phyloP scores from a whole-genome alignment of 2,329 filamentous ascomycete species.

The Neonectria sp. region DNA sequence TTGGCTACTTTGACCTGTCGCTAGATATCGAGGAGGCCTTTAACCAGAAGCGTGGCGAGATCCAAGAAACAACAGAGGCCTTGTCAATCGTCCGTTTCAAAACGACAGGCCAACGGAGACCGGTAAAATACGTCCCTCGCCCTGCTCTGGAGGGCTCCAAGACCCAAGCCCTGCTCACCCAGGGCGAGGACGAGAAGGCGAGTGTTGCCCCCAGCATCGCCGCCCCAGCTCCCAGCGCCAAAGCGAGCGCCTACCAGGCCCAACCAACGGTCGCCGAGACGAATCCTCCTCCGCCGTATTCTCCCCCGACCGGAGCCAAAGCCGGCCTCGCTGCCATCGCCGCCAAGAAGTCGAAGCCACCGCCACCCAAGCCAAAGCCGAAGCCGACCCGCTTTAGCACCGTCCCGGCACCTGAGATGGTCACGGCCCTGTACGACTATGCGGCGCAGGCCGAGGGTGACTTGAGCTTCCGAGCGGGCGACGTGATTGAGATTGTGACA shows the following conservation, averaged over 20 bases:
- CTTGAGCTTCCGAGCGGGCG: constrained; percentile 89
- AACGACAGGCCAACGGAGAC: constrained; percentile 80
- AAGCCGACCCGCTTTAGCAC: constrained; percentile 83
- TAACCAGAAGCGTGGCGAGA: constrained; percentile 87
- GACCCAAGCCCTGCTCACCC: constrained; percentile 66
- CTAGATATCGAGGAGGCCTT: constrained; percentile 94
- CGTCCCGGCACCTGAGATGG: constrained; percentile 78
- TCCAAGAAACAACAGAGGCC: constrained; percentile 87
- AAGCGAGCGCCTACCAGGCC: constrained; percentile 53
- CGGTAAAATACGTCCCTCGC: constrained; percentile 72
- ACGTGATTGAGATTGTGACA: constrained; percentile 89
- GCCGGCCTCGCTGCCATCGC: constrained; percentile 63
- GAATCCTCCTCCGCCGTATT: constrained; percentile 81
- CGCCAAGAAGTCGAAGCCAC: constrained; percentile 76
- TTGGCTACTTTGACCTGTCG: constrained; percentile 96
- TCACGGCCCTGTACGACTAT: constrained; percentile 95
- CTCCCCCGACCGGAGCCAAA: constrained; percentile 59
- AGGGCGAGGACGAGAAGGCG: constrained; percentile 57
- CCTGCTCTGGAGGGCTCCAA: constrained; percentile 66
- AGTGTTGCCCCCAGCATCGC: constrained; percentile 34
- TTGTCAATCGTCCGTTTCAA: constrained; percentile 93
- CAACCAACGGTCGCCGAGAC: constrained; percentile 60
- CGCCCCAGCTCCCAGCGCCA: constrained; percentile 43
- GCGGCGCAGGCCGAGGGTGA: constrained; percentile 96
- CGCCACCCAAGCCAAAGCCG: constrained; percentile 77